phyloP scores from a whole-genome alignment of 805 yeast genomes.

The Metschnikowia gelsemii region DNA sequence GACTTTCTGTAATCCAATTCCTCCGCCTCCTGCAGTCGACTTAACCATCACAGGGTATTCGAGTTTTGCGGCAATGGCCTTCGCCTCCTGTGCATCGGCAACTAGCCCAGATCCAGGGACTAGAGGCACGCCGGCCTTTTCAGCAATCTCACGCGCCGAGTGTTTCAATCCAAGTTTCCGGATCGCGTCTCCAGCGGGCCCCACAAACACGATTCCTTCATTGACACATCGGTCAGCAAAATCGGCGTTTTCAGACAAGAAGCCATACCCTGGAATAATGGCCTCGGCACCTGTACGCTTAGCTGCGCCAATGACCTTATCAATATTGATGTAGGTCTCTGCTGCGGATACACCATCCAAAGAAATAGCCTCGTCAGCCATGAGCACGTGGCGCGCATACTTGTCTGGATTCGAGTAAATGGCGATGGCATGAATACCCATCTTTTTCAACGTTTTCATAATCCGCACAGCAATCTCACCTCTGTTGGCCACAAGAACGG shows the following conservation, averaged over 20 bases:
- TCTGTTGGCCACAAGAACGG: constrained; percentile 93
- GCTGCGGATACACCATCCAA: constrained; percentile 83
- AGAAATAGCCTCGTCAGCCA: constrained; percentile 80
- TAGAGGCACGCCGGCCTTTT: constrained; percentile 87
- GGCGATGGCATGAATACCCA: constrained; percentile 78
- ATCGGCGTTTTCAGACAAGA: constrained; percentile 93
- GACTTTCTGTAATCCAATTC: constrained; percentile 94
- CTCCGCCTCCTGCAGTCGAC: constrained; percentile 99
- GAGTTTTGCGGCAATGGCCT: constrained; percentile 65
- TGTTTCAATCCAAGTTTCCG: constrained; percentile 90
- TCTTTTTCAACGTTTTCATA: constrained; percentile 78
- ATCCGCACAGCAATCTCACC: constrained; percentile 98
- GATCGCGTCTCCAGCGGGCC: constrained; percentile 95
- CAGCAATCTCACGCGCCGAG: constrained; percentile 93
- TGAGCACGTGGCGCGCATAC: constrained; percentile 79
- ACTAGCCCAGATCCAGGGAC: constrained; percentile 97
- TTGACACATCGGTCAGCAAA: constrained; percentile 83
- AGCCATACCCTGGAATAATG: constrained; percentile 98
- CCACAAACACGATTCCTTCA: constrained; percentile 88
- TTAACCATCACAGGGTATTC: constrained; percentile 94
- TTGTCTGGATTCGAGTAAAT: constrained; percentile 89
- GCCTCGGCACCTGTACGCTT: constrained; percentile 84
- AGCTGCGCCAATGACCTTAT: constrained; percentile 84
- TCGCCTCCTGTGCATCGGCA: constrained; percentile 69
- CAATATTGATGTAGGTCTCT: constrained; percentile 83